Conservation (phyloP, 805 yeast genomes). For the Teunomyces aglyptinius region DNA sequence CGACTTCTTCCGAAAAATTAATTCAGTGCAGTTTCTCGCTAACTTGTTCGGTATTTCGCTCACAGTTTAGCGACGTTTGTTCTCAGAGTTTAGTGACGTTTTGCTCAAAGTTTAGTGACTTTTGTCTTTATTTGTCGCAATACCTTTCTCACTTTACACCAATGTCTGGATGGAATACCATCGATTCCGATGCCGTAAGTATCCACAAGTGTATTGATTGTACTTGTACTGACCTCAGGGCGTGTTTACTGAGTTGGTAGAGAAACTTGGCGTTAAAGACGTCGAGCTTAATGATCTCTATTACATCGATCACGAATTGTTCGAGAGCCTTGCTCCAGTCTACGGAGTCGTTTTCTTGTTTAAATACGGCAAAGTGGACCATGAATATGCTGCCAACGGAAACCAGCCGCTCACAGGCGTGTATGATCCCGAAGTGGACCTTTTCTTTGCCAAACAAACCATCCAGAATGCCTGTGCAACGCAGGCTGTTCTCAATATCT, state of each 20-base stretch:
- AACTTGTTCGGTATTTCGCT: no score
- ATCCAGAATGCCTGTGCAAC: conserved; percentile 75
- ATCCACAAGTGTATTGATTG: not conserved
- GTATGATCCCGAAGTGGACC: conserved; percentile 35
- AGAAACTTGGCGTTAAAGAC: conserved; percentile 49
- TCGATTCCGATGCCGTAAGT: conserved; percentile 59
- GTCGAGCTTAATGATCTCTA: conserved; percentile 59
- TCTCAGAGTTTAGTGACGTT: no score
- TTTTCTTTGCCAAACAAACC: conserved; percentile 63
- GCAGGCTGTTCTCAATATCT: conserved; percentile 60
- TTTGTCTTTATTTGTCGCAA: not conserved
- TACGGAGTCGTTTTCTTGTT: conserved; percentile 63
- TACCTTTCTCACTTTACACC: conserved; percentile 1
- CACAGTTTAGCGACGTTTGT: no score
- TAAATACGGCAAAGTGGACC: conserved; percentile 50
- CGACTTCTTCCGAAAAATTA: not conserved
- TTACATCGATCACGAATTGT: conserved; percentile 46
- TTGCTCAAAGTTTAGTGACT: no score
- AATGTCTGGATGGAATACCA: conserved; percentile 54
- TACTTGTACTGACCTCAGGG: conserved; percentile 31
- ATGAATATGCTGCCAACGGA: conserved; percentile 24
- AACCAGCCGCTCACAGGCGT: conserved; percentile 44
- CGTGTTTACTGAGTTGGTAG: conserved; percentile 62
- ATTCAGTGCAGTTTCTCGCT: no score
- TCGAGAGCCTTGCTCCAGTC: conserved; percentile 38